A percentile compares a stretch with the other conserved stretches of the same genome.
Evolutionary conservation across 2,329 filamentous ascomycete species (phyloP).

Genomic region (Fusarium nodosum): DNA sequence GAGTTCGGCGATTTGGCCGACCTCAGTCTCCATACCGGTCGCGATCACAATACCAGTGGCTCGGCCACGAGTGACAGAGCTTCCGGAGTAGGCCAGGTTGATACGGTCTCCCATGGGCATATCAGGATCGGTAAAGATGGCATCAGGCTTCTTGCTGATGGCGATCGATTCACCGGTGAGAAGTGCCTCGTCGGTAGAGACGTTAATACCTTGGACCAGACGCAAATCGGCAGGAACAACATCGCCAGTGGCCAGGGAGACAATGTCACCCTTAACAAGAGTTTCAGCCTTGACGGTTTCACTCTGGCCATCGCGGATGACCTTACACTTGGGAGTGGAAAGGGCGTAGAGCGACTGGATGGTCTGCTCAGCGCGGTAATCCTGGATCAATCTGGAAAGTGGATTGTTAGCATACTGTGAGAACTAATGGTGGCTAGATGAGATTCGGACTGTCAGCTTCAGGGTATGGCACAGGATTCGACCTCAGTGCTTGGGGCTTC

Average conservation of each 20-base stretch:
- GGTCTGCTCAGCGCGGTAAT: constrained; percentile 72
- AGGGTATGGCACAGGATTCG: constrained; percentile 49
- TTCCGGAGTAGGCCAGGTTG: constrained; percentile 79
- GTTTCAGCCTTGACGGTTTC: constrained; percentile 67
- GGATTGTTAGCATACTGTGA: constrained; percentile 48
- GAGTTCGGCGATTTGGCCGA: constrained; percentile 80
- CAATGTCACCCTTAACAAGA: constrained; percentile 76
- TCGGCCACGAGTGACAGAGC: constrained; percentile 78
- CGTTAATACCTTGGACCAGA: constrained; percentile 75
- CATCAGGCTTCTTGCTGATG: constrained; percentile 74
- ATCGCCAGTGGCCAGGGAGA: constrained; percentile 73
- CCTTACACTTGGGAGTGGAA: constrained; percentile 71
- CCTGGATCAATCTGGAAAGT: constrained; percentile 66
- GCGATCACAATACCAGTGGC: constrained; percentile 76
- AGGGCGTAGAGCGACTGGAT: constrained; percentile 72
- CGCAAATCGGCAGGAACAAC: constrained; percentile 78
- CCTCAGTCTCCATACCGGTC: constrained; percentile 81
- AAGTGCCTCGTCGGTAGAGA: constrained; percentile 81
- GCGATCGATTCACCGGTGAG: constrained; percentile 81
- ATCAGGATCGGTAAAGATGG: constrained; percentile 64
- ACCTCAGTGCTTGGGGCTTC: constrained; percentile 49
- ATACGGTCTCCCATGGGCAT: constrained; percentile 76
- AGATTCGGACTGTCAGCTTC: constrained; percentile 47
- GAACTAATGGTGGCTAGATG: constrained; percentile 27
- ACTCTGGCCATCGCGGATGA: constrained; percentile 66